Conservation (phyloP, 768 basidiomycete species). For the Obba rivulosa region DNA sequence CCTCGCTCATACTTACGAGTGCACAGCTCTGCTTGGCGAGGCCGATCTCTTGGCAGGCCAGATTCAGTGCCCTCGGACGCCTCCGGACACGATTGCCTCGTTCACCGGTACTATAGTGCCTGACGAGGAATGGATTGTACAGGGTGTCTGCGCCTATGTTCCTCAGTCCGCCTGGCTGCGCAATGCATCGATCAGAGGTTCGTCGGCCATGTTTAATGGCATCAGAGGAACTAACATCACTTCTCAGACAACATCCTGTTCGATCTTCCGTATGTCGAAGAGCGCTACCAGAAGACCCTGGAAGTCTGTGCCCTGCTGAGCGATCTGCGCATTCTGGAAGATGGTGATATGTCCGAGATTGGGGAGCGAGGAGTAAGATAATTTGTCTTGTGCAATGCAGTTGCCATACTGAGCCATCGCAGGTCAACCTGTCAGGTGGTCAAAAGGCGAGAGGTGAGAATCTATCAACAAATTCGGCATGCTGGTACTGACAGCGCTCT, state of each 20-base stretch:
- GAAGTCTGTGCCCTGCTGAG: conserved; percentile 63
- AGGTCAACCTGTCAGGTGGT: conserved; percentile 47
- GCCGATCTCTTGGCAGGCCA: conserved; percentile 82
- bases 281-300: conserved; percentile 73
- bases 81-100: conserved; percentile 68
- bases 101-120: conserved; percentile 39
- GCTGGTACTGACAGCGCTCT: not conserved
- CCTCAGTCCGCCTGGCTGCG: conserved; percentile 73
- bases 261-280: conserved; percentile 64
- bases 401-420: not conserved
- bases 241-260: conserved; percentile 68
- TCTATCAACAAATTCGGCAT: not conserved
- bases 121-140: conserved; percentile 69
- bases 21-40: conserved; percentile 75
- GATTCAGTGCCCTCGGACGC: conserved; percentile 76
- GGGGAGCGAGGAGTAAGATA: conserved; percentile 71
- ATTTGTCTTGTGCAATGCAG: not conserved
- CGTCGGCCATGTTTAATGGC: not conserved
- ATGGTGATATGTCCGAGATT: conserved; percentile 84
- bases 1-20: conserved; percentile 9
- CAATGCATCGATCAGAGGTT: conserved; percentile 61
- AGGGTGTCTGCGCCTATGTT: conserved; percentile 81
- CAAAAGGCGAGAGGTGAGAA: conserved; percentile 50
- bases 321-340: conserved; percentile 80
- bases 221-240: conserved; percentile 10